Conservation (phyloP, 1,284 basidiomycete genomes). For the Trichosporon ovoides region DNA sequence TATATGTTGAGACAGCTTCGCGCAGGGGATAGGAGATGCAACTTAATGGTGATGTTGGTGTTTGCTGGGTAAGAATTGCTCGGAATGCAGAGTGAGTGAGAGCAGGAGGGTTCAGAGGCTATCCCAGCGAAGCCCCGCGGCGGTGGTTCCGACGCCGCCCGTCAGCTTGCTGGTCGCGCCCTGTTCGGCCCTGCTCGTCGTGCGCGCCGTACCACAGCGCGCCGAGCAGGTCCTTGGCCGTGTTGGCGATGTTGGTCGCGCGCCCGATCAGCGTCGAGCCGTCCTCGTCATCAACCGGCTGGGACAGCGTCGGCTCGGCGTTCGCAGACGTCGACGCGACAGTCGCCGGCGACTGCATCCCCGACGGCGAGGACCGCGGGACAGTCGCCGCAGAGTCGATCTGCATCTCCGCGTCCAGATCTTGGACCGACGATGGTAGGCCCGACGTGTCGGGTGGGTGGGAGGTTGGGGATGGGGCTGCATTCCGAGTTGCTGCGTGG, state of each 20-base stretch:
- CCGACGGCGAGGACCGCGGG: neutral
- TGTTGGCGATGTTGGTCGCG: conserved; percentile 48
- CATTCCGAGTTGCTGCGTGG: conserved; percentile 26
- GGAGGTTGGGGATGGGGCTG: neutral
- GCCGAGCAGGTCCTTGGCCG: conserved; percentile 49
- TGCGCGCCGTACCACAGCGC: conserved; percentile 46
- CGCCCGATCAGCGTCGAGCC: conserved; percentile 44
- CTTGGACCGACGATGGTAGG: neutral
- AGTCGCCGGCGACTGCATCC: neutral
- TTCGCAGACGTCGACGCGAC: neutral
- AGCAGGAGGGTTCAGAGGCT: neutral
- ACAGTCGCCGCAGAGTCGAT: conserved; percentile 7
- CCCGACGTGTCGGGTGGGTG: neutral
- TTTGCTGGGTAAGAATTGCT: neutral
- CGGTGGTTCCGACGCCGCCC: conserved; percentile 4
- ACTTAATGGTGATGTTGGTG: neutral
- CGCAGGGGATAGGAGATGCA: neutral
- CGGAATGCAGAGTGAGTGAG: neutral
- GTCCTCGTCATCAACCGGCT: conserved; percentile 31
- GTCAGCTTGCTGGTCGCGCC: neutral
- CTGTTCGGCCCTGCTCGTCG: conserved; percentile 7
- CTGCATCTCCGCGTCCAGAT: neutral
- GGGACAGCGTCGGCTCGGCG: conserved; percentile 11
- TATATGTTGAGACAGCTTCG: neutral
- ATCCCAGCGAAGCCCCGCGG: conserved; percentile 10